Evolutionary conservation across 2,329 filamentous ascomycete species (phyloP), one percentile per base, ranked within the genome.

Genomic region (Dendrostoma leiphaemia): DNA sequence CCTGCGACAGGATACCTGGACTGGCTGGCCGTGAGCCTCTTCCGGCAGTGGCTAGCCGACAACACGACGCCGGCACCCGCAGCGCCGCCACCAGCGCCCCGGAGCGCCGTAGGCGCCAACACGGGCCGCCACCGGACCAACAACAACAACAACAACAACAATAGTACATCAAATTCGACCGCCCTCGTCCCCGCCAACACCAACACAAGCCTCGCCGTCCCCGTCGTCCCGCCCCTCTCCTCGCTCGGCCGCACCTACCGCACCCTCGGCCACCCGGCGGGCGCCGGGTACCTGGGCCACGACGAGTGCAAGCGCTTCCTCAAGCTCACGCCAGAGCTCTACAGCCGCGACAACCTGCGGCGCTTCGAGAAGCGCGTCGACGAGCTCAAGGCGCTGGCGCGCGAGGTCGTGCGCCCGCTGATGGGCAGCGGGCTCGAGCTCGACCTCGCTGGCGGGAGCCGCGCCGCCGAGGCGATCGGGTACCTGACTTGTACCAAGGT

Each of bases 221-320:
- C 55, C 21, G 57, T 71, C 35, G 51, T 69, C 4, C 74, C 77
- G n/a, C 75, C 76, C 2, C 74, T 85, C 34, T 80, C 83, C 2
- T 79, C 82, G 15, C 69, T 84, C 1, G 91, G 91, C 3, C 83
- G 88, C 43, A 83, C 92, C 1, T 96, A 93, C 69, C 84, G 90
- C 38, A 80, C 88, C 2, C 78, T 97, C 8, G 91, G 91, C 29
- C 80, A 82, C 4, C 74, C 81, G 2, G 75, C 75, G 4, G 74
- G 82, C 0, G 29, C 41, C n/a, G 77, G 80, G 0, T 97, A 94
- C 66, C 82, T 97, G 5, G 71, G 77, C 1, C 91, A 93, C 67
- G 91, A 96, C 61, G 92, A 96, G 60, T 88, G 93, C 67, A 97
- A 96, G 71, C 84, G 84, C 21, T 97, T 97, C 64, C 79, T 97